Conservation (phyloP, 768 basidiomycete genomes). For the Gyrodon lividus region DNA sequence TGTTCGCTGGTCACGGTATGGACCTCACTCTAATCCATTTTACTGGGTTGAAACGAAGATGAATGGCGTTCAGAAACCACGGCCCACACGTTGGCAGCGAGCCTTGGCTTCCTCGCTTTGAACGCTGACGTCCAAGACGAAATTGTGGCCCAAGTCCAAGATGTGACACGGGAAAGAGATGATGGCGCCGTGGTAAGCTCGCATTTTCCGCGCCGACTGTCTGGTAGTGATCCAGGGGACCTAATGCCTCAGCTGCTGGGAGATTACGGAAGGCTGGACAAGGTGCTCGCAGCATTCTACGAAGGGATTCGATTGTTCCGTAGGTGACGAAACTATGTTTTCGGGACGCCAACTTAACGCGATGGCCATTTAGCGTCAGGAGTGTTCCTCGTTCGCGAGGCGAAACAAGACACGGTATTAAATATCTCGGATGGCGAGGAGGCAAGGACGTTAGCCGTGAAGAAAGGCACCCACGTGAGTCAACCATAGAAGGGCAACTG, state of each 20-base stretch:
- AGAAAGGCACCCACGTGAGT: constrained; percentile 24
- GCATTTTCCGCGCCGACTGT: background rate
- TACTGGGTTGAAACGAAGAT: background rate
- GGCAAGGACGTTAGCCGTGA: constrained; percentile 18
- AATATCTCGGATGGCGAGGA: constrained; percentile 16
- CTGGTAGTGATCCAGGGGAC: background rate
- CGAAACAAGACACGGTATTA: constrained; percentile 26
- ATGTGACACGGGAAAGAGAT: constrained; percentile 22
- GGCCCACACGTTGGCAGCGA: constrained; percentile 32
- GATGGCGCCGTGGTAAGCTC: constrained; percentile 14
- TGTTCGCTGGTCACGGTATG: constrained; percentile 60
- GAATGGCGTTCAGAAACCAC: constrained; percentile 31
- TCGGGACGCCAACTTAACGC: background rate
- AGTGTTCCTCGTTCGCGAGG: constrained; percentile 28
- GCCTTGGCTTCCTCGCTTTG: constrained; percentile 31
- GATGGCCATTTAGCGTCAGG: constrained; percentile 25
- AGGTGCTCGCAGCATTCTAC: constrained; percentile 28
- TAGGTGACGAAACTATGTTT: constrained; percentile 11
- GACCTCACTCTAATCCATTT: background rate
- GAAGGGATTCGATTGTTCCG: constrained; percentile 37
- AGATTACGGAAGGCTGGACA: constrained; percentile 29
- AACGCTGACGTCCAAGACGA: constrained; percentile 33
- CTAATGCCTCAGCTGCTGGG: constrained; percentile 16
- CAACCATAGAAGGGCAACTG: no score
- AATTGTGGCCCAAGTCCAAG: constrained; percentile 29